Conservation (phyloP, 1,284 basidiomycete genomes). For the Microbotryum lychnidis-dioicae region DNA sequence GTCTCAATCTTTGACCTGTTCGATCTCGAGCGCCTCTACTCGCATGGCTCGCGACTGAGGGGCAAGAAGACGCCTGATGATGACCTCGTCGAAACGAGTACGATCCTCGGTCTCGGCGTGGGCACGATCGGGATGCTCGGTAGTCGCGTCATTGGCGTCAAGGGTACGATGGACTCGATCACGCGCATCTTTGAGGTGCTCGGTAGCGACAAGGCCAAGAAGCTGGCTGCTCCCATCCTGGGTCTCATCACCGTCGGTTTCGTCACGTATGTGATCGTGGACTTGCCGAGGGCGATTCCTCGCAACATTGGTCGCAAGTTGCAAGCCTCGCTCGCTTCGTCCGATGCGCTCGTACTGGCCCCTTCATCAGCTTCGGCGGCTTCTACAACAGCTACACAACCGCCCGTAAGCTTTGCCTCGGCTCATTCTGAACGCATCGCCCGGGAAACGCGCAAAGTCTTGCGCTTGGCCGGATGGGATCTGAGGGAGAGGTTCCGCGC, state of each 20-base stretch:
- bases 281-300: constrained; percentile 86
- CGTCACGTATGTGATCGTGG: constrained; percentile 73
- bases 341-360: constrained; percentile 30
- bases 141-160: constrained; percentile 66
- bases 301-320: constrained; percentile 71
- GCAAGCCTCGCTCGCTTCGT: constrained; percentile 47
- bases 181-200: constrained; percentile 68
- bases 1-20: constrained; percentile 65
- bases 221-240: constrained; percentile 79
- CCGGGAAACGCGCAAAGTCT: constrained; percentile 86
- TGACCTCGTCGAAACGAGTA: constrained; percentile 56
- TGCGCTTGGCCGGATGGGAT: constrained; percentile 88
- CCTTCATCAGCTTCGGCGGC: constrained; percentile 39
- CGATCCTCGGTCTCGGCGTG: constrained; percentile 64
- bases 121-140: constrained; percentile 84
- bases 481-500: constrained; percentile 70
- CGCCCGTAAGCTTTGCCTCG: constrained; percentile 54
- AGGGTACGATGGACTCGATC: constrained; percentile 66
- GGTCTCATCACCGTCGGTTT: constrained; percentile 66
- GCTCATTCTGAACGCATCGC: constrained; percentile 63
- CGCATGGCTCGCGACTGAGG: constrained; percentile 37
- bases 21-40: constrained; percentile 72
- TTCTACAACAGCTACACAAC: constrained; percentile 37
- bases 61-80: constrained; percentile 43
- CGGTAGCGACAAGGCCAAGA: constrained; percentile 69